Percentiles rank a stretch among this genome's conserved stretches.
phyloP scores from a whole-genome alignment of 148 eudicot genomes.

The Arctostaphylos glauca region DNA sequence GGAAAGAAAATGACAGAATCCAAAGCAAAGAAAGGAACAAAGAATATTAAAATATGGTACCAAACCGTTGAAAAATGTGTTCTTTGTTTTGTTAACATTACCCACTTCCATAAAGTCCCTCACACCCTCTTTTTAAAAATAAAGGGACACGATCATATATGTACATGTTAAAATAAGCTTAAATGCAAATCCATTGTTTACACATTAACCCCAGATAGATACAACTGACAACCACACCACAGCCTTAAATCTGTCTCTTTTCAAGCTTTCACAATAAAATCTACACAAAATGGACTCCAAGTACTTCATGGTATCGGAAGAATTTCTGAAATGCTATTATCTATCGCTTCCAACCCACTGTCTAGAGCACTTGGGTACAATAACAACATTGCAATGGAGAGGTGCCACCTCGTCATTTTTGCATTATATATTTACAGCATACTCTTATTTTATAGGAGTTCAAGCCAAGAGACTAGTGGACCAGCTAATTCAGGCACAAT shows the following conservation, averaged over 20 bases:
- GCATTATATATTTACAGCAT: neutral
- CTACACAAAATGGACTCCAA: neutral
- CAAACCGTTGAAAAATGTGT: neutral
- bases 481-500: constrained; percentile 6
- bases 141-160: neutral
- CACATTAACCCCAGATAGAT: neutral
- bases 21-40: neutral
- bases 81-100: neutral
- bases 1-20: neutral
- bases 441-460: neutral
- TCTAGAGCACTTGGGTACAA: constrained; percentile 2
- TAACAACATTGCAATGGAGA: neutral
- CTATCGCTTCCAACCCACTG: neutral
- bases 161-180: neutral
- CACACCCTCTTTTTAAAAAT: neutral
- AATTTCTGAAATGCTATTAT: neutral
- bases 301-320: neutral
- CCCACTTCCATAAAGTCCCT: neutral
- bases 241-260: neutral
- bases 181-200: neutral
- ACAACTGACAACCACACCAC: neutral
- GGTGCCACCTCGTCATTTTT: neutral
- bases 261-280: neutral
- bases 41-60: neutral
- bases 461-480: neutral